Evolutionary conservation across 2,329 filamentous ascomycete genomes (phyloP), one percentile per base, ranked within the genome.

Genomic region (Penicillium psychrosexuale): DNA sequence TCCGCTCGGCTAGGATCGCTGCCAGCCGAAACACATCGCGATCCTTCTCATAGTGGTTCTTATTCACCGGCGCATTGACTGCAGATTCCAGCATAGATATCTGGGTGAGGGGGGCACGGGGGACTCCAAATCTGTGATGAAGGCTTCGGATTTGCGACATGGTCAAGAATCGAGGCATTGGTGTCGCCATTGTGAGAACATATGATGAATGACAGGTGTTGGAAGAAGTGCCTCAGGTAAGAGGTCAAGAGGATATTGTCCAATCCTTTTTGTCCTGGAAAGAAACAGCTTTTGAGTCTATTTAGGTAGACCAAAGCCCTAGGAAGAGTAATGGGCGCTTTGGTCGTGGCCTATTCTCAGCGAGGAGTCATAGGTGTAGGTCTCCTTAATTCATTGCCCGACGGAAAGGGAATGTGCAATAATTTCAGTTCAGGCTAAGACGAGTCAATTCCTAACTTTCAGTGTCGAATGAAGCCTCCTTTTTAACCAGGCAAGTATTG

Each of bases 11-110:
- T 28, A 69, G 61, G 36, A 58, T 62, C 44, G 61, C 66, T 47
- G 67, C 66, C 47, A 70, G 62, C 37, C 60, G 55, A 54, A 69
- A 69, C 6, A 66, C 44, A 53, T 67, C 57, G 11, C n/a, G 17
- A 11, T 42, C 19, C 12, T 42, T 42, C 11, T 8, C 19, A 15
- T 42, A 42, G 22, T 42, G 39, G 5, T 42, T 42, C 8, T 24
- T 42, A 27, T 42, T 28, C 39, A 42, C 22, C 39, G 39, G 39
- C 39, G 19, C 22, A 28, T 42, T 19, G 11, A 42, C n/a, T 42
- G 39, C 39, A 42, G 39, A 42, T 19, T 42, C 39, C 19, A 42
- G 39, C 22, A 42, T 42, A 15, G 8, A 15, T 28, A 9, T 12
- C 24, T 42, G 19, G 39, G 13, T 27, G 3, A 19, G 39, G 4